Evolutionary conservation across 352 stramenopile species (phyloP), one percentile per base, ranked within the genome.

Genomic region (Phytophthora capsici): DNA sequence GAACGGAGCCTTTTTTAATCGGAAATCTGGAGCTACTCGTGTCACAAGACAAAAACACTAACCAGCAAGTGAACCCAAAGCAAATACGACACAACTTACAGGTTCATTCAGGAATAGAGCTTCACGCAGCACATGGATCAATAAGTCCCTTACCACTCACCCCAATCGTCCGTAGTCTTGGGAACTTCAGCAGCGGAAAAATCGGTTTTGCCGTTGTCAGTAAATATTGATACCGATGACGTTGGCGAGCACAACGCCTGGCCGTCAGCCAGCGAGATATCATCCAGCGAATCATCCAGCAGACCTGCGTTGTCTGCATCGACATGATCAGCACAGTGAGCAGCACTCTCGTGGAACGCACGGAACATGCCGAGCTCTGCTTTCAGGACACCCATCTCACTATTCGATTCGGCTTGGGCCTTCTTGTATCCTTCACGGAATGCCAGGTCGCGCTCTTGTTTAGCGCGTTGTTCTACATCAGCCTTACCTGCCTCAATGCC

Each of bases 121-220:
- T 51, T 53, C 54, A 69, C 57, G 36, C 45, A 74, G 28, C 28
- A 68, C 22, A 63, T 25, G 17, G n/a, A 43, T 36, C 30, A 62
- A 63, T 28, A 59, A 46, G 26, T 20, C 16, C 6, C 48, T 52
- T 85, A 90, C 82, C 82, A 90, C 55, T 90, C 82, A 22, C 82
- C 82, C 82, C 82, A 90, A 53, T 90, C 82, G 38, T 85, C 73
- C 3, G 70, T 70, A 3, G 69, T 57, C 47, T 76, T 78, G 8
- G 66, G 19, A 0, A 38, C 30, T 10, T 73, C 58, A 16, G 46
- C 8, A 43, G 47, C 30, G 9, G 54, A 53, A 14, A 73, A 66
- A 28, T 82, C 73, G n/a, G 54, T 69, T 28, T 82, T 78, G 13
- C 62, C 58, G 48, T 79, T 74, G 48, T 75, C 70, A 51, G 59